Conservation (phyloP, 768 basidiomycete genomes). For the Suillus luteus region DNA sequence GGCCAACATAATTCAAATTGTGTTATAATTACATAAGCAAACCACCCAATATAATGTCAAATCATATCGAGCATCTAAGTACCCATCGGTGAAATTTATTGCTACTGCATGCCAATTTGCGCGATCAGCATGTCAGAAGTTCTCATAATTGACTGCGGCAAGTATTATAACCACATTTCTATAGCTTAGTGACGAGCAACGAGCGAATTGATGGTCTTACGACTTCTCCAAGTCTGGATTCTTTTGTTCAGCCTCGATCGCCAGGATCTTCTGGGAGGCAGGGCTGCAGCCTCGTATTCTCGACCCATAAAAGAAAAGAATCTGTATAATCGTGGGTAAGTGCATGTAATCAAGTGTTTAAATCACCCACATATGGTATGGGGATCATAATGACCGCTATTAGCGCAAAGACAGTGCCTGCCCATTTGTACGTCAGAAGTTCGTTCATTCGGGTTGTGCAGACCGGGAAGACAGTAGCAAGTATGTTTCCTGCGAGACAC, state of each 20-base stretch:
- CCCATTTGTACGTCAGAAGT: constrained; percentile 59
- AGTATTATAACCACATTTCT: background rate
- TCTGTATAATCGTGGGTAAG: constrained; percentile 11
- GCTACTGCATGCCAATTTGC: background rate
- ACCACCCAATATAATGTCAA: background rate
- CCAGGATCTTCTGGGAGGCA: constrained; percentile 28
- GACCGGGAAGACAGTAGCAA: constrained; percentile 57
- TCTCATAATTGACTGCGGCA: background rate
- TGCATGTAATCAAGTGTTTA: background rate
- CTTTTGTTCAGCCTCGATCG: constrained; percentile 14
- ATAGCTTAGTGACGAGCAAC: background rate
- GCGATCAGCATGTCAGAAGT: background rate
- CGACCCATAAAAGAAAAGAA: constrained; percentile 35
- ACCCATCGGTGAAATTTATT: background rate
- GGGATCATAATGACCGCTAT: constrained; percentile 57
- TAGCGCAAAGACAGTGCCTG: constrained; percentile 56
- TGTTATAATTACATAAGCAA: background rate
- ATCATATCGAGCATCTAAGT: background rate
- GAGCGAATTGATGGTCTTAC: background rate
- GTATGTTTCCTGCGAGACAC: constrained; percentile 44
- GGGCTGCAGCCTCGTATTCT: constrained; percentile 34
- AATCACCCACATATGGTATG: constrained; percentile 54
- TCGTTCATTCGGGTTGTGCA: constrained; percentile 64
- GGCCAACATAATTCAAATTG: background rate
- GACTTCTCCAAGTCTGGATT: background rate